Base-by-base conservation (phyloP, 2,329 filamentous ascomycete genomes). In the Madurella mycetomatis region DNA sequence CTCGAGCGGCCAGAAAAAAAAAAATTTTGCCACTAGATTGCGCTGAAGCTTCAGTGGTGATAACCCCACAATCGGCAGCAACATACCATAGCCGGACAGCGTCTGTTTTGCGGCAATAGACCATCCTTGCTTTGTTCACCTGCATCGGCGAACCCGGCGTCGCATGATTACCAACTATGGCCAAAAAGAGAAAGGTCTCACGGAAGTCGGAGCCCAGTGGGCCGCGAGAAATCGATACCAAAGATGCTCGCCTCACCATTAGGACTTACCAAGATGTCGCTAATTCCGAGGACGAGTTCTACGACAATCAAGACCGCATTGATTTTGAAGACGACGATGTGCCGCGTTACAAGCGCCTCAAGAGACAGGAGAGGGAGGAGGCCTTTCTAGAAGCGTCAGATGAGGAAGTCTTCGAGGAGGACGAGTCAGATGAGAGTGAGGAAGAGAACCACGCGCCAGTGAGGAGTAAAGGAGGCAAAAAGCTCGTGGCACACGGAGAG, bases 251-350 rank as follows among this genome's bases (percentile, higher is more conserved):
- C 49, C 79, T 91, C 15, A 79, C 77, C 18, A 75, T 85, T 64
- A 76, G 70, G 45, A 85, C 82, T 2, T 92, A 81, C 70, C 85
- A 92, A 70, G 90, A 95, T 72, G 86, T 99, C 63, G 90, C 92
- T 61, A 87, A 96, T 69, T 95, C 91, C 1, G 90, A 96, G 70
- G 94, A 99, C 70, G 90, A 96, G 68, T 95, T 96, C 69, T 90
- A 92, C 65, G 77, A 92, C 56, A 87, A 92, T 60, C 83, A 88
- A 60, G 94, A 99, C 72, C 87, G 89, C 67, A 85, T 99, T 59
- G 72, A 92, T 65, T 79, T 99, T 39, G 61, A 64, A 50, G 90
- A 95, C 34, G 58, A 62, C 31, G 90, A 95, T 31, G 90, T 96
- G 62, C 89, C 87, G 13, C 81, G 83, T 40, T 84, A 85, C 31